Evolutionary conservation across 176 grass and related monocot genomes (phyloP), one percentile per base, ranked within the genome.

Genomic region (Areca catechu): DNA sequence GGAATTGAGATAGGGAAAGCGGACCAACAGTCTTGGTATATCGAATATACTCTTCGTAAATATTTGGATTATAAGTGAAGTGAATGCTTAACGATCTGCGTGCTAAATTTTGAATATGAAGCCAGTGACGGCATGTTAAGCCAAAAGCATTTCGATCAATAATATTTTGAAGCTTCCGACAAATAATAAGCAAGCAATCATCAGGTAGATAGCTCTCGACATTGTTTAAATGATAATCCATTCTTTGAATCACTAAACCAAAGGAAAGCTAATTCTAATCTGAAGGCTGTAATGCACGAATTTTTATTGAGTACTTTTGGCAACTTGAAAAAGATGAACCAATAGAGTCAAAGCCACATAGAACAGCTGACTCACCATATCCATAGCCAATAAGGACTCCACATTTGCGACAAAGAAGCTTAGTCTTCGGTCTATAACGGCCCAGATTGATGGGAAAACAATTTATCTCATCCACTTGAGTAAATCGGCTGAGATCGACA

Each of bases 121-220:
- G 76, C 86, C 86, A 96, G 67, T 57, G 82, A 63, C 68, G 85
- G 56, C 86, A 96, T 30, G 91, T 90, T 66, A 90, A 74, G n/a
- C 83, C 86, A 79, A 96, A 96, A 56, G 80, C 74, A 74, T 84
- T 83, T 57, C 65, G 79, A 22, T 90, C 92, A 4, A 49, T 58
- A 49, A 56, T 65, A 61, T 57, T 85, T 56, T 74, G 77, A 56
- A 90, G 71, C 68, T 77, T 84, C 59, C 67, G 76, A 63, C 84
- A 79, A 80, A 96, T 79, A 63, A 68, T 67, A 71, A 84, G 34
- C 60, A 96, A 71, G 57, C 91, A 90, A 79, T 90, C 91, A 10
- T 87, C 74, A 15, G 90, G 88, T 25, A 90, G 53, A 65, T 18
- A 73, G 49, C 14, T 43, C 17, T 50, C 75, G 23, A 24, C 75